These are phyloP conservation scores for Neotropicomus parvogracilis DNA, from an alignment of 1,284 basidiomycete species.

Conservation along the genomic window DNA sequence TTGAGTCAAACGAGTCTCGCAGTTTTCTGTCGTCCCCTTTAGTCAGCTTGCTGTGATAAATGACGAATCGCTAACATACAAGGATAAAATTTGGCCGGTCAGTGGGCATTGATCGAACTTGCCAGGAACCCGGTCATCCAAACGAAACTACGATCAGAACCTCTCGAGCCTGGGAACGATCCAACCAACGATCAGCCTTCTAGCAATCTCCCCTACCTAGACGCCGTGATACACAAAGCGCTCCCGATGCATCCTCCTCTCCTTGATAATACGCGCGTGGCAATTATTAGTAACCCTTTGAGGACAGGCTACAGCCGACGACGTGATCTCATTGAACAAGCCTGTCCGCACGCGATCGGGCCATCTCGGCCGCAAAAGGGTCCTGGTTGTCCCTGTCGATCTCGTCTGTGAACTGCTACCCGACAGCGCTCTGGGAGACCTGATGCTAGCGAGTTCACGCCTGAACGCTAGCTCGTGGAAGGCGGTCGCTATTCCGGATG, in stretches of 20 bases:
- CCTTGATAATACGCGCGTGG: constrained; percentile 40
- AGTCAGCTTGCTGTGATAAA: constrained; percentile 26
- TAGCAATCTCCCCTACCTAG: constrained; percentile 27
- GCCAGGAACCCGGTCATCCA: constrained; percentile 23
- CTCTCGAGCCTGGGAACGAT: constrained; percentile 22
- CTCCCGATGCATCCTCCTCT: constrained; percentile 22
- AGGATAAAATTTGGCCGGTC: not conserved
- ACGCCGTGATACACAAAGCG: constrained; percentile 29
- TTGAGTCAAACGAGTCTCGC: not conserved
- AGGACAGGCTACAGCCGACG: constrained; percentile 44
- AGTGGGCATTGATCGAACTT: constrained; percentile 36
- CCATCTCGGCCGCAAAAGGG: constrained; percentile 44
- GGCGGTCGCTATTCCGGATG: constrained; percentile 19
- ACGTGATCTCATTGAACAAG: constrained; percentile 48
- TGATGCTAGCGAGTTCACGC: constrained; percentile 39
- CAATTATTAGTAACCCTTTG: constrained; percentile 19
- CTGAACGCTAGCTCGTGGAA: constrained; percentile 39
- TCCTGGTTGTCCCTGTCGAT: constrained; percentile 41
- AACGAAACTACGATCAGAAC: constrained; percentile 27
- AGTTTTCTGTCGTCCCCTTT: not conserved
- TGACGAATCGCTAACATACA: not conserved
- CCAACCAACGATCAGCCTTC: constrained; percentile 28
- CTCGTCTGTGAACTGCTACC: constrained; percentile 44
- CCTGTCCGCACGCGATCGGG: constrained; percentile 42
- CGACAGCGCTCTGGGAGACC: constrained; percentile 46